These are phyloP conservation scores for Ichthyophthirius multifiliis DNA, from an alignment of 169 alveolate genomes.

Conservation along the genomic window DNA sequence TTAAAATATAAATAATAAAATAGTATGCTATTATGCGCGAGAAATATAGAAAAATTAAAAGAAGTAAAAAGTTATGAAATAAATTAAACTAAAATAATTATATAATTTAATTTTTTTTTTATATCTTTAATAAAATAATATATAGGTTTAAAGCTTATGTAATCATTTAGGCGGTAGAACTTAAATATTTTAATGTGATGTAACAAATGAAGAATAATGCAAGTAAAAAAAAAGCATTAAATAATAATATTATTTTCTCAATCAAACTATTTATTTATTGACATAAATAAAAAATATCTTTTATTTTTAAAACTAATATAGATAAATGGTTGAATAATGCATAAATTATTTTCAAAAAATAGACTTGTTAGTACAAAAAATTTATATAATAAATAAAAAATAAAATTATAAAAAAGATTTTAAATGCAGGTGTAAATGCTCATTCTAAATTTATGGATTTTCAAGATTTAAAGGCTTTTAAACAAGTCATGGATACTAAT, in stretches of 20 bases:
- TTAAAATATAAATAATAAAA: too few relatives aligned
- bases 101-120: not conserved
- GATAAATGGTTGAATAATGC: slow-evolving; percentile 27
- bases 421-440: slow-evolving; percentile 73
- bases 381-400: not conserved
- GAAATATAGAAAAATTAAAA: not conserved
- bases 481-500: slow-evolving; percentile 54
- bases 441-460: slow-evolving; percentile 58
- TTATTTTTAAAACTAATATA: not conserved
- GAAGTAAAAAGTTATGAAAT: too few relatives aligned
- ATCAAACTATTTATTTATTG: too few relatives aligned
- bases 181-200: slow-evolving; percentile 36
- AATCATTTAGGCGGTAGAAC: slow-evolving; percentile 32
- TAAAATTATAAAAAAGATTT: not conserved
- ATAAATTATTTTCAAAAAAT: slow-evolving; percentile 38
- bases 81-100: not conserved
- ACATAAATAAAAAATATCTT: not conserved
- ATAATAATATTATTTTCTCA: too few relatives aligned
- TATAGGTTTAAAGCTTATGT: slow-evolving; percentile 40
- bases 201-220: slow-evolving; percentile 52
- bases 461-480: slow-evolving; percentile 34
- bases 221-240: slow-evolving; percentile 8
- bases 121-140: not conserved
- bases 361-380: slow-evolving; percentile 34
- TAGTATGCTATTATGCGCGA: not conserved